phyloP scores from a whole-genome alignment of 371 early-diverging fungal species.

The Blyttiomyces sp. region DNA sequence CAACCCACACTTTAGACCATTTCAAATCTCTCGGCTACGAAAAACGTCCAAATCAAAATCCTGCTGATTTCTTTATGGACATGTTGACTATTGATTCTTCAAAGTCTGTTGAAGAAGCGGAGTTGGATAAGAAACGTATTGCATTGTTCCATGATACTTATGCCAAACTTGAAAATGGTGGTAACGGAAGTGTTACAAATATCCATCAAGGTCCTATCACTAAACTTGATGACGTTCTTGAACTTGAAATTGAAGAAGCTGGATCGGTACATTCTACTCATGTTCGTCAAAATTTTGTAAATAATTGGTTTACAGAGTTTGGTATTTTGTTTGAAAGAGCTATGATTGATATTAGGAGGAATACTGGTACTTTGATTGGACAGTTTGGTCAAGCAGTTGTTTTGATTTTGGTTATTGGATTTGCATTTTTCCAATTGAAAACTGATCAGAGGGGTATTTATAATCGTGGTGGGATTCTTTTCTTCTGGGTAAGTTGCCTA shows the following conservation, averaged over 20 bases:
- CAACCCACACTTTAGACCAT: slow-evolving; percentile 39
- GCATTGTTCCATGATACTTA: neutral
- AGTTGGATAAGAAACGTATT: neutral
- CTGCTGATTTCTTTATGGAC: slow-evolving; percentile 63
- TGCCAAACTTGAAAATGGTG: too few species aligned
- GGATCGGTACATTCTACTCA: too few species aligned
- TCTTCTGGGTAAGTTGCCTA: too few species aligned
- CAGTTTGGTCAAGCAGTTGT: too few species aligned
- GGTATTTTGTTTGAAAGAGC: slow-evolving; percentile 30
- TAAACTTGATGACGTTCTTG: slow-evolving; percentile 8
- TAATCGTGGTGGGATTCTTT: slow-evolving; percentile 37
- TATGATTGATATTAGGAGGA: slow-evolving; percentile 24
- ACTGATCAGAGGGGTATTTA: slow-evolving; percentile 29
- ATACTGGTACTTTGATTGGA: too few species aligned
- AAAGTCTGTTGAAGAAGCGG: neutral
- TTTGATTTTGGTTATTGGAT: slow-evolving; percentile 35
- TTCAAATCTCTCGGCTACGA: slow-evolving; percentile 22
- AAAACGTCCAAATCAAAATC: slow-evolving; percentile 41
- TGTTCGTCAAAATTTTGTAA: too few species aligned
- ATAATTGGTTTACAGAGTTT: too few species aligned
- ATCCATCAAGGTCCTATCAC: too few species aligned
- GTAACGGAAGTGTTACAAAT: too few species aligned
- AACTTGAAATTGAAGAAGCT: neutral
- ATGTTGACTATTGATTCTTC: neutral
- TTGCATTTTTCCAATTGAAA: slow-evolving; percentile 20